Evolutionary conservation across 2,329 filamentous ascomycete genomes (phyloP).

Genomic region (Graphilbum sp.): DNA sequence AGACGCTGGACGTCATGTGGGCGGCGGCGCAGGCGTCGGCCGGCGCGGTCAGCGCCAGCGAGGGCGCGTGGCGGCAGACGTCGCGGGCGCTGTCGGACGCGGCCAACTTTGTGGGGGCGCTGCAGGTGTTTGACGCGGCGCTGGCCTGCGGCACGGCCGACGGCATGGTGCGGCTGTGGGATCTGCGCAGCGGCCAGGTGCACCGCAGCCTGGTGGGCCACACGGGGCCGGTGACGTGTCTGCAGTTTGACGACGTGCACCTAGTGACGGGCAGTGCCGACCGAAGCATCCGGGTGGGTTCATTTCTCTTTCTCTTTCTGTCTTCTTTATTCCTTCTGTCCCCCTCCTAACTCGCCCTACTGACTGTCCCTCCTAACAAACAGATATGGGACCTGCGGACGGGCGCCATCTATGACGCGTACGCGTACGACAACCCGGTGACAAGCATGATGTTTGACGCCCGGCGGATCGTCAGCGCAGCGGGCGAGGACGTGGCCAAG

Average conservation of each 20-base stretch:
- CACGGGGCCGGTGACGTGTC: conserved; percentile 80
- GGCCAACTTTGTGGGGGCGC: conserved; percentile 83
- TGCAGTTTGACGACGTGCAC: conserved; percentile 94
- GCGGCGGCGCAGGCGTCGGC: conserved; percentile 79
- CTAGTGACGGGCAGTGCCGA: conserved; percentile 86
- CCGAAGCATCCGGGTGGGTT: conserved; percentile 78
- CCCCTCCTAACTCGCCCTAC: no score
- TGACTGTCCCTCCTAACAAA: no score
- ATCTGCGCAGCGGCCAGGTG: conserved; percentile 92
- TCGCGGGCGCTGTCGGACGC: conserved; percentile 56
- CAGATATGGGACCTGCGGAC: conserved; percentile 98
- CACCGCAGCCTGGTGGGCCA: conserved; percentile 90
- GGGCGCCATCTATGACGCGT: conserved; percentile 88
- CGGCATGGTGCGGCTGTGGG: conserved; percentile 93
- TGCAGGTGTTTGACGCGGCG: conserved; percentile 93
- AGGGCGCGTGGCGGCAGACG: conserved; percentile 57
- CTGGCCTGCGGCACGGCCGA: conserved; percentile 93
- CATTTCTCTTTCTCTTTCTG: neutral
- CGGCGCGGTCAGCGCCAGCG: conserved; percentile 20
- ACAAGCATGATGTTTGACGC: conserved; percentile 96
- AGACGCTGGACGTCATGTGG: conserved; percentile 96
- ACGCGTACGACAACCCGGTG: conserved; percentile 81
- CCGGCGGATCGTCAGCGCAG: conserved; percentile 75
- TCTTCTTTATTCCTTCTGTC: neutral
- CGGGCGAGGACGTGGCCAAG: conserved; percentile 86